phyloP scores from a whole-genome alignment of 352 stramenopile species.

The Phytophthora tentaculata region DNA sequence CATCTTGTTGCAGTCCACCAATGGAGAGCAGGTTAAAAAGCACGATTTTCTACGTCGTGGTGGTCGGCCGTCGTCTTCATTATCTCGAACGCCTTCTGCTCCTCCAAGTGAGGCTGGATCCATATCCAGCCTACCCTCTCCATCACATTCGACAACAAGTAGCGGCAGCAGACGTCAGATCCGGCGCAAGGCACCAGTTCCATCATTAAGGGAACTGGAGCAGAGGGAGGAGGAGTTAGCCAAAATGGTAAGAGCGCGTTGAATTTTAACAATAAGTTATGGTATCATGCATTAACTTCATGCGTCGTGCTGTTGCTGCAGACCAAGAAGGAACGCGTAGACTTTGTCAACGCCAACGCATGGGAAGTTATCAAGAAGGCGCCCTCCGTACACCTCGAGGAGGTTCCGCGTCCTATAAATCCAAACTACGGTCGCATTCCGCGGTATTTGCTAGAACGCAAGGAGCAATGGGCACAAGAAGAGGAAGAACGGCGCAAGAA shows the following conservation, averaged over 20 bases:
- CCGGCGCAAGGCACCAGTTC: conserved; percentile 53
- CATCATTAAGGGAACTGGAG: conserved; percentile 57
- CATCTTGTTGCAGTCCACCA: conserved; percentile 10
- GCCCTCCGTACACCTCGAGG: conserved; percentile 28
- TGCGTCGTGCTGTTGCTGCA: conserved; percentile 15
- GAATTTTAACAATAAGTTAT: not conserved
- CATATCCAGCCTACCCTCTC: conserved; percentile 18
- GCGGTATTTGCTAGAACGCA: conserved; percentile 71
- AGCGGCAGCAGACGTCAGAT: conserved; percentile 19
- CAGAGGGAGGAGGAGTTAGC: conserved; percentile 43
- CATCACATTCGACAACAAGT: conserved; percentile 19
- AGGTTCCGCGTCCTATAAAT: conserved; percentile 12
- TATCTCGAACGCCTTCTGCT: conserved; percentile 9
- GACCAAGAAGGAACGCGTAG: conserved; percentile 61
- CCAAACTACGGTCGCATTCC: conserved; percentile 71
- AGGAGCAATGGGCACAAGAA: conserved; percentile 84
- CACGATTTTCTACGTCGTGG: conserved; percentile 47
- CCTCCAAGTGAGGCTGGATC: conserved; percentile 23
- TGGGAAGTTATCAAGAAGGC: conserved; percentile 80
- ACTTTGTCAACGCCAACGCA: conserved; percentile 78
- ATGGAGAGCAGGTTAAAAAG: conserved; percentile 25
- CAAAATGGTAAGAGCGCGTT: conserved; percentile 36
- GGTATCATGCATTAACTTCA: too few species aligned
- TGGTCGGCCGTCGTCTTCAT: conserved; percentile 23
- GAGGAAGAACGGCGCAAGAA: conserved; percentile 81